Base-by-base conservation (phyloP, 2,329 filamentous ascomycete species). In the Arthrobotrys iridis region DNA sequence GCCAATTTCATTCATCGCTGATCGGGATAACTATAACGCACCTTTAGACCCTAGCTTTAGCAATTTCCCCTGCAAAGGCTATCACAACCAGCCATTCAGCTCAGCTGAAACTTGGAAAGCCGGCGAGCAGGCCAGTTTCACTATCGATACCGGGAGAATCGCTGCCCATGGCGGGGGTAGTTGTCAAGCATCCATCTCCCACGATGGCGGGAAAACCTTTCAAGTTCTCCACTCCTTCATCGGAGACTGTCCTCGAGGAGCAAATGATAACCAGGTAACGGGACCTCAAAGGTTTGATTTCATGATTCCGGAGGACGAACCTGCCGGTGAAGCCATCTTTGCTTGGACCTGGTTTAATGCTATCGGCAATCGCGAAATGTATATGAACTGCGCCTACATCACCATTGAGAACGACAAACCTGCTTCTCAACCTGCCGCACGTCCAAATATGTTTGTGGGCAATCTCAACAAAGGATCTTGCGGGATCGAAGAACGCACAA, bases 121-220 rank as follows among this genome's bases (percentile, higher is more conserved):
- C 0, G 79, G 79, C 4, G 24, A 64, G 7, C 46, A 48, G 3
- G 78, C 70, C 1, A 65, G 48, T 37, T 79, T 79, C 22, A 28
- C 20, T 1, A 26, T 76, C 35, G 43, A 71, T n/a, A 35, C n/a
- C 7, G 15, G 22, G 4, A 15, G 11, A 0, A 62, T 79, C 6
- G 93, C 93, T 2, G 88, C 90, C 0, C 95, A 99, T 78, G 93
- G 93, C 10, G 95, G 95, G 43, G 95, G 95, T 0, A 96, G 92
- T 0, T 99, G 95, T 84, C 95, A 99, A 80, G 83, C 98, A 62
- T 91, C 90, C 4, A 83, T 99, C 78, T 95, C 93, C 0, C 93
- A 90, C 13, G 94, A 97, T 78, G 84, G 86, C 4, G 83, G 86
- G n/a, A 88, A 92, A 0, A 89, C 87, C 24, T 99, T 91, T 89